Conservation (phyloP, 352 stramenopile genomes). For the Pythium biforme region DNA sequence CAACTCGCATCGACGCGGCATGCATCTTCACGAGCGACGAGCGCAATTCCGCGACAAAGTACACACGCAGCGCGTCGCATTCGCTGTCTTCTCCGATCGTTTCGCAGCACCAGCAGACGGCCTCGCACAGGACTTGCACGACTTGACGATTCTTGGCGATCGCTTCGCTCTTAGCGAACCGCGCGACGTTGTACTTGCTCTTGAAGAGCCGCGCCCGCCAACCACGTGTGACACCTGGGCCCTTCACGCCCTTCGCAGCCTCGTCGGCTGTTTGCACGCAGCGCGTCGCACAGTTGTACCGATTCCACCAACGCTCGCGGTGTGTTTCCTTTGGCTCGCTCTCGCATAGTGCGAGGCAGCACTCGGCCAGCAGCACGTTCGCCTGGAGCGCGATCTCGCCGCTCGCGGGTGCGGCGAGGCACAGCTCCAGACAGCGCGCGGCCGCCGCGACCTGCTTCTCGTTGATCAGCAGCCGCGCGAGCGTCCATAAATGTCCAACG, state of each 20-base stretch:
- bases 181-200: slow-evolving; percentile 49
- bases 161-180: slow-evolving; percentile 43
- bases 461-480: slow-evolving; percentile 46
- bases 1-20: slow-evolving; percentile 27
- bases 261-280: slow-evolving; percentile 36
- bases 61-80: slow-evolving; percentile 32
- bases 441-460: slow-evolving; percentile 42
- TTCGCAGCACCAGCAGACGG: slow-evolving; percentile 27
- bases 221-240: slow-evolving; percentile 26
- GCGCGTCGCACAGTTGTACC: slow-evolving; percentile 45
- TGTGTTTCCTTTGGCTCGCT: slow-evolving; percentile 41
- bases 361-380: slow-evolving; percentile 57
- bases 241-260: slow-evolving; percentile 22
- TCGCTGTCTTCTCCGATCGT: background rate
- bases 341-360: slow-evolving; percentile 43
- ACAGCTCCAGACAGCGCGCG: slow-evolving; percentile 52
- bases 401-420: background rate
- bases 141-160: slow-evolving; percentile 35
- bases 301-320: slow-evolving; percentile 50
- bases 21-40: slow-evolving; percentile 56
- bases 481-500: slow-evolving; percentile 51
- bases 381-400: slow-evolving; percentile 6
- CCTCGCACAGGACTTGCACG: slow-evolving; percentile 52
- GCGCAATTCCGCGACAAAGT: slow-evolving; percentile 57
- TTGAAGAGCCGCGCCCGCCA: slow-evolving; percentile 53